Conservation (phyloP, 1,284 basidiomycete genomes). For the Pseudozyma pruni region DNA sequence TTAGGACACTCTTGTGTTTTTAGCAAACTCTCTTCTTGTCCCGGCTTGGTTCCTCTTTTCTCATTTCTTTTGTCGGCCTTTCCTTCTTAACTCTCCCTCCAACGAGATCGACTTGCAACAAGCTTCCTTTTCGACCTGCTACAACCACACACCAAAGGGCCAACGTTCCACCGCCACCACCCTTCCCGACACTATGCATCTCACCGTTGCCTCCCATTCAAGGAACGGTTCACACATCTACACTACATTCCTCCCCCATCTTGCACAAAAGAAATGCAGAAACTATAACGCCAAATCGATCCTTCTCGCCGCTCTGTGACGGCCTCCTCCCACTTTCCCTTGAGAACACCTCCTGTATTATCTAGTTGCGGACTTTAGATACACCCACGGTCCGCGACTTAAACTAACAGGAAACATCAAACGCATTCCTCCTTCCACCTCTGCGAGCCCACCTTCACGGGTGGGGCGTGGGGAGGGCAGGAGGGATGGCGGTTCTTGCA, state of each 20-base stretch:
- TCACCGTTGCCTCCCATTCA: conserved; percentile 14
- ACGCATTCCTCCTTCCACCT: background rate
- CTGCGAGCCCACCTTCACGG: background rate
- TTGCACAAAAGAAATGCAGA: conserved; percentile 50
- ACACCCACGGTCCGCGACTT: conserved; percentile 48
- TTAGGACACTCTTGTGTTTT: conserved; percentile 34
- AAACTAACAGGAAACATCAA: conserved; percentile 58
- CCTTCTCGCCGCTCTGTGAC: conserved; percentile 1
- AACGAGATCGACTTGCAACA: conserved; percentile 2
- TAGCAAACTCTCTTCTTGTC: conserved; percentile 29
- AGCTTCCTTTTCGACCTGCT: background rate
- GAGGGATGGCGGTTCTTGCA: conserved; percentile 45
- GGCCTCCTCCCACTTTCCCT: no score
- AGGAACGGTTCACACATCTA: conserved; percentile 13
- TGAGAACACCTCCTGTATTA: conserved; percentile 29
- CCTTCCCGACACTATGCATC: conserved; percentile 15
- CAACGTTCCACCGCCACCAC: conserved; percentile 2
- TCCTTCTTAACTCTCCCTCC: background rate
- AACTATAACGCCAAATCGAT: conserved; percentile 20
- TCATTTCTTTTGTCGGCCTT: conserved; percentile 43
- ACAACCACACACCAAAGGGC: conserved; percentile 5
- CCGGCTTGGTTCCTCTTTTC: conserved; percentile 11
- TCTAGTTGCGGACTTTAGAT: conserved; percentile 41
- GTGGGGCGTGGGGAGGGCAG: background rate
- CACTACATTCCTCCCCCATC: conserved; percentile 8